phyloP scores from a whole-genome alignment of 768 basidiomycete genomes.

The Suillus alpinus region DNA sequence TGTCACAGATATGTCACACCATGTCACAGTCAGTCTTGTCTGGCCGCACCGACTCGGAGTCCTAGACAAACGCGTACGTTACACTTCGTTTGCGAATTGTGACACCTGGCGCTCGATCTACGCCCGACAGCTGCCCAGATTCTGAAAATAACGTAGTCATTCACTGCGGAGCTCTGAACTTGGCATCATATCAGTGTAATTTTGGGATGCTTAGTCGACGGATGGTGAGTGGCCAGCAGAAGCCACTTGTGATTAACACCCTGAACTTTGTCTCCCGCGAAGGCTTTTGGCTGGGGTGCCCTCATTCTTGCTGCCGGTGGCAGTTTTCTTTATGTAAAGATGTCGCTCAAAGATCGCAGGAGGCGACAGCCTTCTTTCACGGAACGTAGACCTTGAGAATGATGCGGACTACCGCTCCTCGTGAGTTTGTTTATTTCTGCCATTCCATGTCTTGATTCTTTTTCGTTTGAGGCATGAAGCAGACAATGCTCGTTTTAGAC shows the following conservation, averaged over 20 bases:
- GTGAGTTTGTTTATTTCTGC: neutral
- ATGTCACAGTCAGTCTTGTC: neutral
- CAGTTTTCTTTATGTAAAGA: conserved; percentile 31
- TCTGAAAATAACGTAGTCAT: neutral
- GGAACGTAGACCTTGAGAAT: conserved; percentile 1
- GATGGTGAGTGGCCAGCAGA: neutral
- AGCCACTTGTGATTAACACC: neutral
- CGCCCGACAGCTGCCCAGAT: neutral
- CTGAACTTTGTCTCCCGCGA: neutral
- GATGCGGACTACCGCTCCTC: conserved; percentile 15
- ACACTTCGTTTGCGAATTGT: neutral
- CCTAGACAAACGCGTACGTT: no score
- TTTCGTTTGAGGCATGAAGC: neutral
- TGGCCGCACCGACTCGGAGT: no score
- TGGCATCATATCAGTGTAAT: neutral
- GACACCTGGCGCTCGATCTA: neutral
- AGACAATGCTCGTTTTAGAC: neutral
- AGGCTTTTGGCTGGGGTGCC: conserved; percentile 26
- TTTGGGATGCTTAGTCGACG: conserved; percentile 3
- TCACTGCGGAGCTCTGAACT: neutral
- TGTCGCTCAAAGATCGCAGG: conserved; percentile 23
- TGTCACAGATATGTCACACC: neutral
- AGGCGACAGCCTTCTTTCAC: conserved; percentile 9
- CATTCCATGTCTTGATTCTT: conserved; percentile 6
- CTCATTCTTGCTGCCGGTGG: conserved; percentile 27